phyloP scores from a whole-genome alignment of 352 stramenopile genomes.

The Phytophthora pinifolia region DNA sequence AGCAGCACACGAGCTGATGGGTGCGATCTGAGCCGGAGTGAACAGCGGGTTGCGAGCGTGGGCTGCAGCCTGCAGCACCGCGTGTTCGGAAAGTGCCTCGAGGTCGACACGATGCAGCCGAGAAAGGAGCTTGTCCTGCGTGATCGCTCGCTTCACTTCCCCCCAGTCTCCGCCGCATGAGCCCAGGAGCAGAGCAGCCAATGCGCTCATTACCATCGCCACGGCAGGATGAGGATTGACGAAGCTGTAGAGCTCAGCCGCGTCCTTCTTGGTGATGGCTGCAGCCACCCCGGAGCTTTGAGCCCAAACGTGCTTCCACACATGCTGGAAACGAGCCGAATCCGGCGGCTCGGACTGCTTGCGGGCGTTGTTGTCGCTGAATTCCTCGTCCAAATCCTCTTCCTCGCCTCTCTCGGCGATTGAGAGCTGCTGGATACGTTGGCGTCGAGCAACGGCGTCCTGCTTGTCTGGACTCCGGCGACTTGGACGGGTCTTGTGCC shows the following conservation, averaged over 20 bases:
- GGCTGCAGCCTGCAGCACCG: constrained; percentile 38
- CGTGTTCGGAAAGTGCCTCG: constrained; percentile 30
- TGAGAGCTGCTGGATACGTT: constrained; percentile 12
- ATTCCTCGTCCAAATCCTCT: constrained; percentile 15
- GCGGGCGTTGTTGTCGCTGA: not conserved
- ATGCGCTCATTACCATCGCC: constrained; percentile 66
- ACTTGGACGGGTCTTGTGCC: constrained; percentile 19
- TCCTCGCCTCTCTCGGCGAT: constrained; percentile 27
- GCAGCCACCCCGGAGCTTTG: constrained; percentile 30
- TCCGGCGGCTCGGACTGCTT: not conserved
- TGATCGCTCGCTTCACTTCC: constrained; percentile 55
- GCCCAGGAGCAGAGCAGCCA: constrained; percentile 57
- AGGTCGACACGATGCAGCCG: constrained; percentile 51
- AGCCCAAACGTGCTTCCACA: constrained; percentile 44
- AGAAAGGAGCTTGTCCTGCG: constrained; percentile 67
- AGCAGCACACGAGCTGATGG: constrained; percentile 85
- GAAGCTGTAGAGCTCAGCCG: constrained; percentile 83
- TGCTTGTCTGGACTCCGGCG: constrained; percentile 15
- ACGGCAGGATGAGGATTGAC: constrained; percentile 76
- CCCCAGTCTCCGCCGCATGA: constrained; percentile 36
- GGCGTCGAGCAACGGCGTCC: not conserved
- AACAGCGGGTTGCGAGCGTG: constrained; percentile 76
- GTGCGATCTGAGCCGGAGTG: constrained; percentile 52
- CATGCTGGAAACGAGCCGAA: constrained; percentile 15
- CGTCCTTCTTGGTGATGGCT: constrained; percentile 61